These are phyloP conservation scores for Solanum sejunctum DNA, from an alignment of 257 asterid genomes.

Conservation along the genomic window DNA sequence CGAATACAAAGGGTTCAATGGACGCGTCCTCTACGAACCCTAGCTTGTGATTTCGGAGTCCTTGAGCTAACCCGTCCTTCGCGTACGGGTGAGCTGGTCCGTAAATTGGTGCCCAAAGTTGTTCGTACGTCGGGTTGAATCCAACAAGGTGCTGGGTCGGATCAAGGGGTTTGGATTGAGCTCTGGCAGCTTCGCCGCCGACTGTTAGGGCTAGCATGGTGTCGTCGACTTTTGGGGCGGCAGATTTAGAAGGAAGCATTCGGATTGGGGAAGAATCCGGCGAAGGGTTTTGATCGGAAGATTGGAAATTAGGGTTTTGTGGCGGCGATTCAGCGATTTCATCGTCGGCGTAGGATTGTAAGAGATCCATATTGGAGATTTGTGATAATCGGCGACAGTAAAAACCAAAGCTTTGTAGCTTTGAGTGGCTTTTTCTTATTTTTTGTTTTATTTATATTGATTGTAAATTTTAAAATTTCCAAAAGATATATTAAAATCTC, in stretches of 20 bases:
- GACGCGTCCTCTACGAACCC: constrained; percentile 86
- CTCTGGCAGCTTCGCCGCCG: constrained; percentile 39
- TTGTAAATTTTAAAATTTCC: too few relatives aligned
- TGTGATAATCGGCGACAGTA: not conserved
- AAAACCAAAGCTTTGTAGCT: not conserved
- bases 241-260: constrained; percentile 61
- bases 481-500: too few relatives aligned
- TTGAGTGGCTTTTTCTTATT: too few relatives aligned
- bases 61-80: constrained; percentile 95
- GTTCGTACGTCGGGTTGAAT: constrained; percentile 89
- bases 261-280: constrained; percentile 79
- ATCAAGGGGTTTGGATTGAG: constrained; percentile 60
- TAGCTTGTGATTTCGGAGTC: constrained; percentile 86
- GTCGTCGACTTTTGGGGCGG: constrained; percentile 89
- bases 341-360: constrained; percentile 8
- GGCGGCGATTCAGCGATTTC: not conserved
- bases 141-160: constrained; percentile 86
- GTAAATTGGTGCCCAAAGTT: constrained; percentile 86
- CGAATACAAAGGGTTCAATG: constrained; percentile 72
- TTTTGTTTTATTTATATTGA: too few relatives aligned
- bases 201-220: constrained; percentile 83
- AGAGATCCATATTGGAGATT: constrained; percentile 13
- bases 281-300: constrained; percentile 16
- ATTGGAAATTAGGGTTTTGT: not conserved
- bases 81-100: constrained; percentile 98